Percentiles rank a stretch among this genome's conserved stretches.
Conservation (phyloP, 257 asterid genomes). For the Voacanga thouarsii region DNA sequence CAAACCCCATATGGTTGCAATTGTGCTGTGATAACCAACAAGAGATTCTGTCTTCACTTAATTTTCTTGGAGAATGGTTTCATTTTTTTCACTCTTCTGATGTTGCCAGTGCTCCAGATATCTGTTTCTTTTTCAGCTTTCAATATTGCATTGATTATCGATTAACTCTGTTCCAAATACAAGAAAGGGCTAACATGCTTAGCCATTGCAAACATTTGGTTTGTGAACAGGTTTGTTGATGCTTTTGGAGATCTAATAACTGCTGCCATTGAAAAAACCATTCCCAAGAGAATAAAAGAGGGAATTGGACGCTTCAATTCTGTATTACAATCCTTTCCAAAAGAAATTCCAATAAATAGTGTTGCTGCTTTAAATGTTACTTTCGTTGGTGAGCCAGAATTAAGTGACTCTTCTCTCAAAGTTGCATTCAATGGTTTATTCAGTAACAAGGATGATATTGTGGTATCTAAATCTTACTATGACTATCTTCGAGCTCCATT, state of each 20-base stretch:
- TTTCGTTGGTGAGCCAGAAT: slow-evolving; percentile 58
- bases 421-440: slow-evolving; percentile 70
- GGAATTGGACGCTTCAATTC: slow-evolving; percentile 53
- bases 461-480: slow-evolving; percentile 26
- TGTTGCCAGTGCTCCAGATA: neutral
- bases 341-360: slow-evolving; percentile 57
- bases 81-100: neutral
- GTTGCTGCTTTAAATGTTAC: slow-evolving; percentile 65
- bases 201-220: neutral
- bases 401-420: slow-evolving; percentile 54
- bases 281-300: slow-evolving; percentile 58
- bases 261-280: slow-evolving; percentile 70
- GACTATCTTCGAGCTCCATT: slow-evolving; percentile 28
- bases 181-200: neutral
- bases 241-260: slow-evolving; percentile 63
- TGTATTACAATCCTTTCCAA: slow-evolving; percentile 66
- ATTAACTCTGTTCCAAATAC: neutral
- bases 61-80: neutral
- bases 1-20: too few relatives aligned
- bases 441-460: slow-evolving; percentile 36
- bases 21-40: too few relatives aligned
- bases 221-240: slow-evolving; percentile 56
- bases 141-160: neutral
- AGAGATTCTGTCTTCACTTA: too few relatives aligned
- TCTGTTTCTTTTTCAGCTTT: neutral